These are phyloP conservation scores for Polychytrium aggregatum DNA, from an alignment of 192 early-diverging fungal species.

Conservation along the genomic window DNA sequence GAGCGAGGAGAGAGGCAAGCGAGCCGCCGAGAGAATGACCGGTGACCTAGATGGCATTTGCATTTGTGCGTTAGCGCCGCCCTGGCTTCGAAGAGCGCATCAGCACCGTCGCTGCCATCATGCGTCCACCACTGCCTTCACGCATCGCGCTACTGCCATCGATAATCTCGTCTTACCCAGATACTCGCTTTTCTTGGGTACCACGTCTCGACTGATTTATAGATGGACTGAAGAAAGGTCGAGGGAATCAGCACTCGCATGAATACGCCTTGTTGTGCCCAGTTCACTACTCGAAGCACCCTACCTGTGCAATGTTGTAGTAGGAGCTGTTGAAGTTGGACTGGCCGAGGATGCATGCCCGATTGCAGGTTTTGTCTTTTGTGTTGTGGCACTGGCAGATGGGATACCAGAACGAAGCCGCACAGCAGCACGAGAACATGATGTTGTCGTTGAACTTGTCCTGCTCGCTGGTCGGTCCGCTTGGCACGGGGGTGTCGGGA, in stretches of 20 bases:
- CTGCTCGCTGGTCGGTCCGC: constrained; percentile 18
- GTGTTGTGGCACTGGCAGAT: constrained; percentile 77
- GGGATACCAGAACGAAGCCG: constrained; percentile 66
- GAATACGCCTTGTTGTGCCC: too few species aligned
- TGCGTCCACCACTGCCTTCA: too few species aligned
- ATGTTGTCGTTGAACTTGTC: constrained; percentile 72
- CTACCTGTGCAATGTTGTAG: constrained; percentile 46
- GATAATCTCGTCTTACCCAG: too few species aligned
- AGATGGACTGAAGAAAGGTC: constrained; percentile 39
- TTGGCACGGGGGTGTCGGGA: constrained; percentile 22
- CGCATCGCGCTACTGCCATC: too few species aligned
- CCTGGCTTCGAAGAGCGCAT: too few species aligned
- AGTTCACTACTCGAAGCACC: too few species aligned
- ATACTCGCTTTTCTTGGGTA: constrained; percentile 58
- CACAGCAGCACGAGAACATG: constrained; percentile 96
- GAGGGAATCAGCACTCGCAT: too few species aligned
- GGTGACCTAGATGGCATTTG: constrained; percentile 57
- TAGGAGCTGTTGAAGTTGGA: constrained; percentile 47
- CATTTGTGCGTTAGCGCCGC: too few species aligned
- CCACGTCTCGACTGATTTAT: constrained; percentile 42
- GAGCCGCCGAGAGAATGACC: constrained; percentile 51
- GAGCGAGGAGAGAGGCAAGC: constrained; percentile 57
- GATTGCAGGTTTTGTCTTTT: constrained; percentile 13
- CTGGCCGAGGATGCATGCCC: constrained; percentile 14
- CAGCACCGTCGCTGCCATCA: too few species aligned